Evolutionary conservation across 2,329 filamentous ascomycete species (phyloP).

Genomic region (Exophiala sp.): DNA sequence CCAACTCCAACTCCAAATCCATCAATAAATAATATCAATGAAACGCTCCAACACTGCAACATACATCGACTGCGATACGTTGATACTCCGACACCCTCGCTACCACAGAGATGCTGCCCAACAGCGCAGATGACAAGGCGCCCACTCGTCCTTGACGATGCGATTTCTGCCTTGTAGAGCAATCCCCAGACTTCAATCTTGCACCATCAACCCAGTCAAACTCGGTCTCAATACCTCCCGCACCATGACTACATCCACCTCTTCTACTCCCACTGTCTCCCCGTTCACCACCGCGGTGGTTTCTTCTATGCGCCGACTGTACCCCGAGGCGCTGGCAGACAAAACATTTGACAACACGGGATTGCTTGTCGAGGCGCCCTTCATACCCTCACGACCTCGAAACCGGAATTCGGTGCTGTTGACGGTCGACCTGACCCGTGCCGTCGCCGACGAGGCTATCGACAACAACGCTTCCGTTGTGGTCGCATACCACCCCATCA

Average conservation of each 20-base stretch:
- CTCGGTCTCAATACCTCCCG: neutral
- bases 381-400: conserved; percentile 47
- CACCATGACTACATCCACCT: conserved; percentile 15
- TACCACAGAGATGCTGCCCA: neutral
- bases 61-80: neutral
- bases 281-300: conserved; percentile 66
- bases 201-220: neutral
- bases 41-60: neutral
- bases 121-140: neutral
- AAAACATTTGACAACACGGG: conserved; percentile 96
- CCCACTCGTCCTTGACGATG: conserved; percentile 7
- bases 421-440: conserved; percentile 83
- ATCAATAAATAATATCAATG: neutral
- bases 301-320: conserved; percentile 74
- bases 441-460: conserved; percentile 87
- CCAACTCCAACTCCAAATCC: too few relatives aligned
- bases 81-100: too few relatives aligned
- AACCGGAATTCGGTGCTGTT: conserved; percentile 66
- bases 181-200: neutral
- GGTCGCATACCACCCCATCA: conserved; percentile 92
- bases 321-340: conserved; percentile 83
- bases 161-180: conserved; percentile 7
- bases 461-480: conserved; percentile 68
- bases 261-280: conserved; percentile 34
- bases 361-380: conserved; percentile 63